Evolutionary conservation across 768 basidiomycete genomes (phyloP).

Genomic region (Coprinopsis sp.): DNA sequence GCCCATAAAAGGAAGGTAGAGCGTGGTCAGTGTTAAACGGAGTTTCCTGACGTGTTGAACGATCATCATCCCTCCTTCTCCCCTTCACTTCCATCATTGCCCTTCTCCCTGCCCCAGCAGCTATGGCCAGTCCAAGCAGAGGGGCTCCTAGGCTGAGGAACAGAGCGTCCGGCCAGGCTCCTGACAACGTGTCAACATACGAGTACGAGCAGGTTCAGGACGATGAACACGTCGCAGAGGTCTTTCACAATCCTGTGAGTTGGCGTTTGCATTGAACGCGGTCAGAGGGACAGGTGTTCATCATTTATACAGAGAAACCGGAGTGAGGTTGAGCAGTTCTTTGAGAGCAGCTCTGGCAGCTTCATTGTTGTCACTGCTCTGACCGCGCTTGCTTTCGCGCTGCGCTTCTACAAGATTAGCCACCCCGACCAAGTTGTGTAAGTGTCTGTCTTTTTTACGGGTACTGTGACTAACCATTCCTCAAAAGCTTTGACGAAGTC

Average conservation of each 20-base stretch:
- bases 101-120: conserved; percentile 18
- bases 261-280: background rate
- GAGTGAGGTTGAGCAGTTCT: conserved; percentile 53
- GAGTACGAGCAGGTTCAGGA: conserved; percentile 36
- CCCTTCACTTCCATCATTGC: background rate
- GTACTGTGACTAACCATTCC: background rate
- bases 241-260: conserved; percentile 48
- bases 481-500: conserved; percentile 86
- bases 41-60: no score
- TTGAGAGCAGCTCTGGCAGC: conserved; percentile 64
- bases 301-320: conserved; percentile 42
- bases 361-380: conserved; percentile 55
- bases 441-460: conserved; percentile 25
- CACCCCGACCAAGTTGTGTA: conserved; percentile 94
- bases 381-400: conserved; percentile 72
- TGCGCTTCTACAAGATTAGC: conserved; percentile 92
- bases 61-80: conserved; percentile 8
- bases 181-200: conserved; percentile 13
- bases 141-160: conserved; percentile 20
- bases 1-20: no score
- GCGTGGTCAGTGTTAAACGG: no score
- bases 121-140: conserved; percentile 29
- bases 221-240: conserved; percentile 47
- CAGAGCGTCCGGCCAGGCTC: conserved; percentile 10
- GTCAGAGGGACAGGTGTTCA: background rate